Evolutionary conservation across 495 filamentous ascomycete genomes (phyloP).

Genomic region (Entonaema liquescens): DNA sequence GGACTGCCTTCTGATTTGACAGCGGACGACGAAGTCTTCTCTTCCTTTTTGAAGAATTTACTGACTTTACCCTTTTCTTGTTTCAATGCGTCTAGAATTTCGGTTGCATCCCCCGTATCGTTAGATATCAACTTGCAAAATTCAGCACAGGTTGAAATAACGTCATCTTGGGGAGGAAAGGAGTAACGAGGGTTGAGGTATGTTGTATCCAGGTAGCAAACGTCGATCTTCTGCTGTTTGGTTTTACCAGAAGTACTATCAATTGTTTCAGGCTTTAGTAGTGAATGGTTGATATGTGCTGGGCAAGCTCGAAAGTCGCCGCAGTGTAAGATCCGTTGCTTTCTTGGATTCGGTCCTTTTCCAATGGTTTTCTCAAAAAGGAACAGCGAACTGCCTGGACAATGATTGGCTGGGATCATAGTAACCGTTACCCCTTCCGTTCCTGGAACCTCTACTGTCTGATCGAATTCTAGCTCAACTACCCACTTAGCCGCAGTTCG

Average conservation of each 20-base stretch:
- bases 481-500: conserved; percentile 87
- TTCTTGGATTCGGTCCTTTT: conserved; percentile 62
- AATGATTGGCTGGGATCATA: conserved; percentile 97
- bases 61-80: conserved; percentile 48
- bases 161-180: conserved; percentile 87
- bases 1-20: conserved; percentile 17
- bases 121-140: conserved; percentile 72
- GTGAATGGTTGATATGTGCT: conserved; percentile 84
- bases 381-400: conserved; percentile 92
- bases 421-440: conserved; percentile 86
- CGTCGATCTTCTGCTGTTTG: conserved; percentile 86
- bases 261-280: conserved; percentile 75
- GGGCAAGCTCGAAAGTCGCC: conserved; percentile 94
- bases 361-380: conserved; percentile 83
- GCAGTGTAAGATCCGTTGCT: conserved; percentile 88
- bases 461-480: conserved; percentile 85
- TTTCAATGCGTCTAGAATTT: conserved; percentile 33
- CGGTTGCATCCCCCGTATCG: conserved; percentile 44
- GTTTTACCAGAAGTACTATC: conserved; percentile 73
- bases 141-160: conserved; percentile 87
- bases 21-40: conserved; percentile 15
- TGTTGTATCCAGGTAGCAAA: conserved; percentile 96
- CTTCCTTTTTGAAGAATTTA: conserved; percentile 54
- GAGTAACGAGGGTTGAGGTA: conserved; percentile 96
- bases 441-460: conserved; percentile 77